These are phyloP conservation scores for Trichosporon sp. DNA, from an alignment of 1,284 basidiomycete genomes.

Conservation along the genomic window DNA sequence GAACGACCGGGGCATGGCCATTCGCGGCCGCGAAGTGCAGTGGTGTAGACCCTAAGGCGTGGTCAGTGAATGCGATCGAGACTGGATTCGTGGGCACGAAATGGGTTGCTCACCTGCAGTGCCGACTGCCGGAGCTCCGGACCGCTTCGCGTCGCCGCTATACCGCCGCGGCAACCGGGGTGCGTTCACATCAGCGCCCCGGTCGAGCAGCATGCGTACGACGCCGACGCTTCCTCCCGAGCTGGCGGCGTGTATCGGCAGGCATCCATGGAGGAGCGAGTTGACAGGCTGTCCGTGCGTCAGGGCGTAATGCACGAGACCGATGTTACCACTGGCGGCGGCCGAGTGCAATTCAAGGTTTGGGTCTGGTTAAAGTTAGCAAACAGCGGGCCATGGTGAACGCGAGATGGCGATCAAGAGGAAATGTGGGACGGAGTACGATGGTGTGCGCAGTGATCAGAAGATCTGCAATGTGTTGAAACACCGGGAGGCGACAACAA, in stretches of 20 bases:
- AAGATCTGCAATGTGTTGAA: background rate
- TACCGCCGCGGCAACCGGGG: conserved; percentile 71
- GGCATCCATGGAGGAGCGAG: conserved; percentile 84
- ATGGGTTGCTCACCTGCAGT: conserved; percentile 58
- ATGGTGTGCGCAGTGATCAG: background rate
- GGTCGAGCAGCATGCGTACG: conserved; percentile 80
- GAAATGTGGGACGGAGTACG: background rate
- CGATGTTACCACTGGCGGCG: conserved; percentile 81
- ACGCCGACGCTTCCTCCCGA: conserved; percentile 82
- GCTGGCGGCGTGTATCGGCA: conserved; percentile 86
- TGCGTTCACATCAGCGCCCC: conserved; percentile 90
- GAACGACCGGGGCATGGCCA: conserved; percentile 74
- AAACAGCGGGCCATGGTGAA: background rate
- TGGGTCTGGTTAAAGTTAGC: conserved; percentile 64
- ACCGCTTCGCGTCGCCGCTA: conserved; percentile 60
- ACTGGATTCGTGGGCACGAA: background rate
- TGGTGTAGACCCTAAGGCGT: conserved; percentile 71
- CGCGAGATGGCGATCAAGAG: background rate
- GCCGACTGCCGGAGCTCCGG: conserved; percentile 68
- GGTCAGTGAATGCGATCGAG: conserved; percentile 11
- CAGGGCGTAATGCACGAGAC: conserved; percentile 64
- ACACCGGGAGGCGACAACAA: conserved; percentile 1
- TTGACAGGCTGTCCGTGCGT: conserved; percentile 92
- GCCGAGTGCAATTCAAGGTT: conserved; percentile 87
- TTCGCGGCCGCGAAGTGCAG: conserved; percentile 94